Conservation (phyloP, 106 monocot genomes). For the Ottelia alismoides region DNA sequence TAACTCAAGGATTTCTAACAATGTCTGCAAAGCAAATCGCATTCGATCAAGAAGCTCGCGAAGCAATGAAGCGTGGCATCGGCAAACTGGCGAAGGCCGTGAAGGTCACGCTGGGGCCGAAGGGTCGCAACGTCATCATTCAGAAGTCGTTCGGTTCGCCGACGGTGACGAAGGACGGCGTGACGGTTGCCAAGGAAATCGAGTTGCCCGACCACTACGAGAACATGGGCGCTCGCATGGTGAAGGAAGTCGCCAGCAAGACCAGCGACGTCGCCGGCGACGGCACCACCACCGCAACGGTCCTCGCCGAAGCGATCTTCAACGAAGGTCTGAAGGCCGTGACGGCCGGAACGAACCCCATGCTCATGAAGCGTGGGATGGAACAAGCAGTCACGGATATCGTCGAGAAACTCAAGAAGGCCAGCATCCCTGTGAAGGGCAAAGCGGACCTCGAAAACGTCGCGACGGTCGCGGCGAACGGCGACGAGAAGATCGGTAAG, state of each 20-base stretch:
- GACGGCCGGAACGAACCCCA: background rate
- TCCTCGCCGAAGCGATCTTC: background rate
- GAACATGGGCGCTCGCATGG: background rate
- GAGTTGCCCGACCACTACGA: background rate
- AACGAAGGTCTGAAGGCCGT: background rate
- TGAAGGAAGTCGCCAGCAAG: background rate
- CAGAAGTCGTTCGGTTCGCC: background rate
- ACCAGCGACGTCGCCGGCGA: background rate
- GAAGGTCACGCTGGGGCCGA: background rate
- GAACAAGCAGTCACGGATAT: background rate
- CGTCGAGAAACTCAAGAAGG: background rate
- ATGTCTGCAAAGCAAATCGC: no score
- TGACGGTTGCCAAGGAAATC: background rate
- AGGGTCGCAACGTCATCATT: background rate
- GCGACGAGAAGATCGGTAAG: conserved; percentile 72
- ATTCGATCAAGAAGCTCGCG: no score
- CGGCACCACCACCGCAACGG: background rate
- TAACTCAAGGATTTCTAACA: no score
- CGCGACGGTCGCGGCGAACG: conserved; percentile 72
- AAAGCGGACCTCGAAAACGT: conserved; percentile 16
- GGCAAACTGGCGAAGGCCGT: background rate
- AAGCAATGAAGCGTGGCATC: no score
- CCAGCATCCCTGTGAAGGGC: background rate
- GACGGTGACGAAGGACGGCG: background rate
- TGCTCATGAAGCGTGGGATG: background rate